Base-by-base conservation (phyloP, 441 rosid genomes). In the Croton laevigatus region DNA sequence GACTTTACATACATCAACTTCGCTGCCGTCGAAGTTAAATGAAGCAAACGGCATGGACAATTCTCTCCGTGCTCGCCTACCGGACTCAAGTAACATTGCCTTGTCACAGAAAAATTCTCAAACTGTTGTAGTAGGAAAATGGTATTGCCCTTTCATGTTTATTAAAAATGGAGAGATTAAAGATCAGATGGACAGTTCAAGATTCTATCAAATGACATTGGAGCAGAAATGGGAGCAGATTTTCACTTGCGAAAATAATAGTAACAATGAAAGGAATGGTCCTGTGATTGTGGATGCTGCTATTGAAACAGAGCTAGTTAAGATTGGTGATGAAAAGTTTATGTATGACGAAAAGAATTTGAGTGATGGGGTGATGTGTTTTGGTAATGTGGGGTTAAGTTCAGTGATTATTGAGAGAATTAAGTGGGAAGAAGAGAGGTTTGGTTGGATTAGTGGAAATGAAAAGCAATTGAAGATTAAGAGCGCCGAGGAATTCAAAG, bases 141-240 rank as follows among this genome's bases (percentile, higher is more conserved):
- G 94, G 97, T 86, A 85, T 19, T 81, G 80, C 8, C 94, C 89
- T 44, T 90, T 87, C 82, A 75, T 88, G 78, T 88, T 87, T n/a
- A 68, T 88, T 62, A 83, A 73, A 40, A 89, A 88, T n/a, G 70
- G 65, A 69, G 48, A 42, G 0, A 38, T 71, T 17, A 72, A 77
- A 64, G 80, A 83, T 44, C 89, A 85, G 52, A 38, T 83, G 20
- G 73, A 58, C 22, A 51, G 6, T 6, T 83, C 91, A 1, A 58
- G 75, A 60, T 86, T 75, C 68, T 85, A 88, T 16, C 73, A 81
- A 72, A 83, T 83, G 82, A 82, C 83, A 58, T 84, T 87, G 0
- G 83, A 83, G 70, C 91, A 87, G 22, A 75, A 75, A 59, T 87
- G 92, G 92, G 84, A 81, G 59, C 85, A 66, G 57, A 45, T 88